Conservation (phyloP, 345 rosid genomes). For the Trapa bicornis region DNA sequence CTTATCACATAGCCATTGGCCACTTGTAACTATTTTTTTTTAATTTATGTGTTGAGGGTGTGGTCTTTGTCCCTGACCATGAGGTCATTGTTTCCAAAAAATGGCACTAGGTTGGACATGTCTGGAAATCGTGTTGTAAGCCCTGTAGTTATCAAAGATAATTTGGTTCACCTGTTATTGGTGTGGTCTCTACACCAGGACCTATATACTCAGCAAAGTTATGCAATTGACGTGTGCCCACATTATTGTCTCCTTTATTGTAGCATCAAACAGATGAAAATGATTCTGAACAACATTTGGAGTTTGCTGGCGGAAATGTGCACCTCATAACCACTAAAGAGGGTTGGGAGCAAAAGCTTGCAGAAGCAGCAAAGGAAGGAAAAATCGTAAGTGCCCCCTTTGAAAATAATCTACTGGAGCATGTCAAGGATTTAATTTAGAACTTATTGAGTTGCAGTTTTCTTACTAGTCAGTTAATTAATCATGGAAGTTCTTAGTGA, state of each 20-base stretch:
- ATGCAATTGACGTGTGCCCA: not conserved
- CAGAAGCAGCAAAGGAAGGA: constrained; percentile 56
- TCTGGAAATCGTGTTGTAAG: too few relatives aligned
- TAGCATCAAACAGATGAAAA: constrained; percentile 23
- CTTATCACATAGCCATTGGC: too few relatives aligned
- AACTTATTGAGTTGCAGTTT: not conserved
- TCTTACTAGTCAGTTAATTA: not conserved
- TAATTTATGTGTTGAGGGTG: too few relatives aligned
- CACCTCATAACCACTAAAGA: constrained; percentile 45
- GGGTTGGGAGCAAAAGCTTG: constrained; percentile 56
- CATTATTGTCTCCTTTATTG: not conserved
- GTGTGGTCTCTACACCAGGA: not conserved
- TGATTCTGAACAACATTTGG: constrained; percentile 30
- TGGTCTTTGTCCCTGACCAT: not conserved
- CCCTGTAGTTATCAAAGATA: not conserved
- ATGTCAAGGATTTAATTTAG: not conserved
- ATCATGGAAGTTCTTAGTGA: not conserved
- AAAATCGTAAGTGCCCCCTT: constrained; percentile 34
- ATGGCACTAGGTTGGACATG: too few relatives aligned
- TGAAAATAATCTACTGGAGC: not conserved
- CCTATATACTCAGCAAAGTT: not conserved
- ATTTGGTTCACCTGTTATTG: not conserved
- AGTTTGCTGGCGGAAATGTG: constrained; percentile 52
- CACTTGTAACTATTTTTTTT: too few relatives aligned
- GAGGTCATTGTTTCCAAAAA: too few relatives aligned